These are phyloP conservation scores for Helicostylum pulchrum DNA, from an alignment of 192 early-diverging fungal species.

Conservation along the genomic window DNA sequence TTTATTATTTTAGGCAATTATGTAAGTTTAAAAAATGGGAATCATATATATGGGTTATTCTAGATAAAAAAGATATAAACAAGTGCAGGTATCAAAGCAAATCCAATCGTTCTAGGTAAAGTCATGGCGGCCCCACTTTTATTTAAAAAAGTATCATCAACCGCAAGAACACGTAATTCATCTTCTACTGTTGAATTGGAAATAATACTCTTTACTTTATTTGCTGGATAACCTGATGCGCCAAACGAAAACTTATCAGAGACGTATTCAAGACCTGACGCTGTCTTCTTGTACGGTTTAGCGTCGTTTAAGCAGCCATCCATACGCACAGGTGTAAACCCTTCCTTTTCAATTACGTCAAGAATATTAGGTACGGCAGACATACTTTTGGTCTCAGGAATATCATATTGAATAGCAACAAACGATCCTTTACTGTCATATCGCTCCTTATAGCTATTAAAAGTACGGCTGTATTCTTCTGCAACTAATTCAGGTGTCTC, in stretches of 20 bases:
- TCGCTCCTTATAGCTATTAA: constrained; percentile 32
- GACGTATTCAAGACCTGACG: constrained; percentile 23
- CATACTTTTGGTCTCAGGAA: constrained; percentile 35
- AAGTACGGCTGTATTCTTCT: constrained; percentile 30
- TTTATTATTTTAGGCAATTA: too few species aligned
- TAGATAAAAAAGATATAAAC: too few species aligned
- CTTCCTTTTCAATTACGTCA: constrained; percentile 32
- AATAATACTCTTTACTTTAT: too few species aligned
- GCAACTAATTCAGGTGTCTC: constrained; percentile 32
- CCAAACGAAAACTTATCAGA: constrained; percentile 43
- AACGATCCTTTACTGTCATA: constrained; percentile 36
- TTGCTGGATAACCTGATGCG: constrained; percentile 21
- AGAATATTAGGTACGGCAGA: constrained; percentile 37
- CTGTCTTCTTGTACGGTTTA: constrained; percentile 2
- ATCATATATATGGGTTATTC: too few species aligned
- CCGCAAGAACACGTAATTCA: too few species aligned
- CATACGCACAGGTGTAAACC: constrained; percentile 44
- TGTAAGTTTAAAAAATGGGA: too few species aligned
- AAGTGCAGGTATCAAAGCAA: too few species aligned
- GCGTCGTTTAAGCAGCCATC: constrained; percentile 45
- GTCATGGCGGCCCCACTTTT: too few species aligned
- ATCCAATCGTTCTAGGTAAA: too few species aligned
- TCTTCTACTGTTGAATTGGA: too few species aligned
- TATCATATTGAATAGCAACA: constrained; percentile 42
- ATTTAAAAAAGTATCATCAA: too few species aligned